phyloP scores from a whole-genome alignment of 768 basidiomycete species.

The Agaricus sinodeliciosus region DNA sequence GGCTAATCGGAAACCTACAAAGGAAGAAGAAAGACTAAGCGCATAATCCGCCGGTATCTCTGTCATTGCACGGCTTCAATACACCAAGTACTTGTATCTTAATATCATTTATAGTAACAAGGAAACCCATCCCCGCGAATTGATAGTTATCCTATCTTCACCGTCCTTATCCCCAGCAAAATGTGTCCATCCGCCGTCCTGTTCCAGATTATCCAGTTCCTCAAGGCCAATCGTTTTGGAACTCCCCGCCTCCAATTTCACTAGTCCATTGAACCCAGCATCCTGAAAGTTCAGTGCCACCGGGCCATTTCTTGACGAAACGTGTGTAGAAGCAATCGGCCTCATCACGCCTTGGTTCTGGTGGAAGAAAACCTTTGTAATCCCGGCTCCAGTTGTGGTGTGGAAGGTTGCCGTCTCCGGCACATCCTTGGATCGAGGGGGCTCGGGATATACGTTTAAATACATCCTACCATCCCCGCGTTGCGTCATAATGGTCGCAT shows the following conservation, averaged over 20 bases:
- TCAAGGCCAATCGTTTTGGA: constrained; percentile 30
- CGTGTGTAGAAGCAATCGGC: constrained; percentile 40
- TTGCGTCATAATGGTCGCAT: constrained; percentile 38
- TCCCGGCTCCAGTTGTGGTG: constrained; percentile 48
- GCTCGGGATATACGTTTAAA: constrained; percentile 38
- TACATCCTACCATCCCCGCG: constrained; percentile 43
- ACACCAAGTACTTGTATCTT: neutral
- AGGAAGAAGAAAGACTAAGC: constrained; percentile 10
- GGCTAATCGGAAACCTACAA: neutral
- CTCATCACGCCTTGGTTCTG: constrained; percentile 33
- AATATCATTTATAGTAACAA: constrained; percentile 30
- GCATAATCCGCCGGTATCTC: neutral
- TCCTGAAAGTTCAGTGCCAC: constrained; percentile 50
- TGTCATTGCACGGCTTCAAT: neutral
- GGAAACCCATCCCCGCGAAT: constrained; percentile 41
- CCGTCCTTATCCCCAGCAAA: constrained; percentile 34
- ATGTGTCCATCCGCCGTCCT: constrained; percentile 31
- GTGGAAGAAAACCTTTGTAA: constrained; percentile 43
- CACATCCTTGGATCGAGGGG: constrained; percentile 23
- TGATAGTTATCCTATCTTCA: constrained; percentile 29
- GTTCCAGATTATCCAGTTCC: constrained; percentile 10
- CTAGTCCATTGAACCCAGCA: constrained; percentile 41
- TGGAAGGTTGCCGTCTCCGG: constrained; percentile 30
- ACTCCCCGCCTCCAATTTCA: constrained; percentile 33
- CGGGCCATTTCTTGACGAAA: constrained; percentile 43